A percentile compares a stretch with the other conserved stretches of the same genome.
Conservation (phyloP, 2,329 filamentous ascomycete genomes). For the Sarocladium strictum region DNA sequence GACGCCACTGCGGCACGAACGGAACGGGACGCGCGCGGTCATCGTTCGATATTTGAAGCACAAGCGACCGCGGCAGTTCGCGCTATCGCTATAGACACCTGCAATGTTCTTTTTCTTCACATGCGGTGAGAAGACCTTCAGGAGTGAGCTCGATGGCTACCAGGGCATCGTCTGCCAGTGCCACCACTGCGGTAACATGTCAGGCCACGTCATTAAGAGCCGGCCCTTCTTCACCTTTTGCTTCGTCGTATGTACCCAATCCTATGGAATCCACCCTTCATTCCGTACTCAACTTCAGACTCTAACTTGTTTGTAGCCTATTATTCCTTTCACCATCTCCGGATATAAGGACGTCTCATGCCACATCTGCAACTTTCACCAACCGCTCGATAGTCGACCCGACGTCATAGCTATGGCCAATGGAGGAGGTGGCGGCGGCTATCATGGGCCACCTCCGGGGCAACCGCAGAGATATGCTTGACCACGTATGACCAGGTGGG, state of each 20-base stretch:
- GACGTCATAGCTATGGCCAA: slow-evolving; percentile 49
- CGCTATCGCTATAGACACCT: background rate
- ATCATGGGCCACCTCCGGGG: slow-evolving; percentile 22
- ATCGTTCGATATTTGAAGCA: background rate
- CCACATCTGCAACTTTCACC: slow-evolving; percentile 70
- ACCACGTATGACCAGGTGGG: too few species aligned
- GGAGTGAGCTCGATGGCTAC: slow-evolving; percentile 54
- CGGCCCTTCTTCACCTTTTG: slow-evolving; percentile 76
- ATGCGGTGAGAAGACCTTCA: slow-evolving; percentile 57
- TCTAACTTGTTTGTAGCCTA: slow-evolving; percentile 39
- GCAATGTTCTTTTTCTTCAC: slow-evolving; percentile 57
- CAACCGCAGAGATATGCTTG: background rate
- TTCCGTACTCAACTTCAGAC: too few species aligned
- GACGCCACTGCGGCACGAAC: too few species aligned
- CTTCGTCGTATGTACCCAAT: slow-evolving; percentile 53
- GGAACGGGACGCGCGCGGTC: too few species aligned
- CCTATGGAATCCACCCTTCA: background rate
- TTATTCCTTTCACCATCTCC: slow-evolving; percentile 64
- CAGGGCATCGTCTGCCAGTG: slow-evolving; percentile 57
- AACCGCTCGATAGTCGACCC: slow-evolving; percentile 53
- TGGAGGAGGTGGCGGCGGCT: slow-evolving; percentile 27
- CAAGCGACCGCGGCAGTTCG: background rate
- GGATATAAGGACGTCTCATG: slow-evolving; percentile 66
- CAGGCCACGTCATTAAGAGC: slow-evolving; percentile 53
- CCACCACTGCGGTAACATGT: slow-evolving; percentile 61